Conservation (phyloP, 2,329 filamentous ascomycete species). For the Thermoascus crustaceus region DNA sequence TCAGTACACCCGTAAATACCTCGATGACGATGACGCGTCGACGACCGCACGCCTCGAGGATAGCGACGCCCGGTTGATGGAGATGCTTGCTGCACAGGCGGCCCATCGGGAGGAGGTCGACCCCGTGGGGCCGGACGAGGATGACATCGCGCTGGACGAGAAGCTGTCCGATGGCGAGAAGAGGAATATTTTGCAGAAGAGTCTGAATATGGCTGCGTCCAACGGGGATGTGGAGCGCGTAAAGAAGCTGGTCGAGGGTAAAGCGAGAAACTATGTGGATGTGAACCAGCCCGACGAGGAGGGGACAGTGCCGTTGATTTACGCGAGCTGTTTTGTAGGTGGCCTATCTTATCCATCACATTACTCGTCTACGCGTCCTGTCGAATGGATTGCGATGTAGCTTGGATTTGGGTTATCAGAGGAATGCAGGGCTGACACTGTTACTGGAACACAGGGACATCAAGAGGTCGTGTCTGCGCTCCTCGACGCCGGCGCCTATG, state of each 20-base stretch:
- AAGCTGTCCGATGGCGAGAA: slow-evolving; percentile 71
- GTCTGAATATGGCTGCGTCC: slow-evolving; percentile 88
- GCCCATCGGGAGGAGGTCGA: slow-evolving; percentile 66
- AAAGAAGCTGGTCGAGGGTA: slow-evolving; percentile 63
- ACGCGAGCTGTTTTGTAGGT: slow-evolving; percentile 92
- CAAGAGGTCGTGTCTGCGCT: slow-evolving; percentile 78
- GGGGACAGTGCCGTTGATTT: slow-evolving; percentile 91
- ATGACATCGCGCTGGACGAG: slow-evolving; percentile 66
- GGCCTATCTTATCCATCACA: too few species aligned
- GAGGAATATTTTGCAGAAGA: slow-evolving; percentile 71
- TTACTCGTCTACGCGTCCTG: too few species aligned
- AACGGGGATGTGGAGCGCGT: slow-evolving; percentile 87
- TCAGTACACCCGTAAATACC: slow-evolving; percentile 23
- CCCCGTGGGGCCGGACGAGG: slow-evolving; percentile 66
- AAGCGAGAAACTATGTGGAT: slow-evolving; percentile 67
- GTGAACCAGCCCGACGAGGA: slow-evolving; percentile 86
- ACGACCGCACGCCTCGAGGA: slow-evolving; percentile 53
- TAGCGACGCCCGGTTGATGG: slow-evolving; percentile 80
- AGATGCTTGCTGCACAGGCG: slow-evolving; percentile 94
- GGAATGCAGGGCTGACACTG: too few species aligned
- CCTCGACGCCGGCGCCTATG: slow-evolving; percentile 74
- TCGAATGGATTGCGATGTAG: too few species aligned
- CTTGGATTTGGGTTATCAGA: too few species aligned
- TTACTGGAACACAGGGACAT: slow-evolving; percentile 57
- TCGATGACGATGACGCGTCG: slow-evolving; percentile 15